Evolutionary conservation across 2,329 filamentous ascomycete genomes (phyloP).

Genomic region (Fusarium tjaetaba): DNA sequence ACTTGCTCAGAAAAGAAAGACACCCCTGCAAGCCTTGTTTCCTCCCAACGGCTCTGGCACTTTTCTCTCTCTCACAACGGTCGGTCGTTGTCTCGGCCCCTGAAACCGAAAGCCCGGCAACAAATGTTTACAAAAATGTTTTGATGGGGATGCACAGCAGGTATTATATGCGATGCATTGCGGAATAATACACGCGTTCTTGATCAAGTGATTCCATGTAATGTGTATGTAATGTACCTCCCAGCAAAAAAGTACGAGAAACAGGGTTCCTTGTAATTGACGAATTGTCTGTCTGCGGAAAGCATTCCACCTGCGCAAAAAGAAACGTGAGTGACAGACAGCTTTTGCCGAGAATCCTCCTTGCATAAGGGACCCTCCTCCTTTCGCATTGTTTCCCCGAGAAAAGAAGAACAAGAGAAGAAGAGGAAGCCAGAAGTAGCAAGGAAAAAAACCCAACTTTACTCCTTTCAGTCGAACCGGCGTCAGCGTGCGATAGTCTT

Average conservation of each 20-base stretch:
- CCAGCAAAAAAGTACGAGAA: not conserved
- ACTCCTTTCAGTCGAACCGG: not conserved
- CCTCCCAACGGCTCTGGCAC: constrained; percentile 1
- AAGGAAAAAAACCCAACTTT: not conserved
- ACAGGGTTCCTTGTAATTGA: not conserved
- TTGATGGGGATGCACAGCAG: not conserved
- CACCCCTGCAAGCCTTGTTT: constrained; percentile 27
- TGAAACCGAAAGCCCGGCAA: not conserved
- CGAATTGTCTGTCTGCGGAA: not conserved
- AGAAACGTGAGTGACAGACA: constrained; percentile 9
- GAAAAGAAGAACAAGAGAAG: not conserved
- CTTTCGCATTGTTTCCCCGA: not conserved
- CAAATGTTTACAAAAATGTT: not conserved
- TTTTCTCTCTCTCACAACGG: constrained; percentile 1
- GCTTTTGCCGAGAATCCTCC: not conserved
- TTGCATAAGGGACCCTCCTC: not conserved
- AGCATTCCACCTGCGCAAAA: not conserved
- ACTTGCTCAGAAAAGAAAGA: not conserved
- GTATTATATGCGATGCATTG: not conserved
- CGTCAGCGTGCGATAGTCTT: not conserved
- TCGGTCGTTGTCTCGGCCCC: not conserved
- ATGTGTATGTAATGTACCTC: too few species aligned
- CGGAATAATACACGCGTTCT: not conserved
- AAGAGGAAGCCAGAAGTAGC: not conserved
- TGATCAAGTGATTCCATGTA: constrained; percentile 5